These are phyloP conservation scores for Myxozyma mucilagina DNA, from an alignment of 805 yeast species.

Conservation along the genomic window DNA sequence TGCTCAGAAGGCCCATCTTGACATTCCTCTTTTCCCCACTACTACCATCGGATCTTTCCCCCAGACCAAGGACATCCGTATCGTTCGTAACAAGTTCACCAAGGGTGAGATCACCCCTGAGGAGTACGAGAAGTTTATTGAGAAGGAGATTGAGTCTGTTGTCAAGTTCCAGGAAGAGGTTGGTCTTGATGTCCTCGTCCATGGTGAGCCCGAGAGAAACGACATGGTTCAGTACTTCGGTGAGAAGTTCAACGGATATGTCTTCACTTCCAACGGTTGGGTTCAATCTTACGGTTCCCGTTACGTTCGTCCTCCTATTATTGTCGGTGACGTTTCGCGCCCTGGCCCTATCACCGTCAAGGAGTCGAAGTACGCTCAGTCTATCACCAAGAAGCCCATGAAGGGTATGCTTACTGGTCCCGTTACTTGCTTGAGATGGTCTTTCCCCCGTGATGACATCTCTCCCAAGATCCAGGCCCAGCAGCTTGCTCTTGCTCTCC, in stretches of 20 bases:
- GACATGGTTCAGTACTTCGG: constrained; percentile 99
- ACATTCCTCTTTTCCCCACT: constrained; percentile 98
- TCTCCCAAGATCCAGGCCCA: constrained; percentile 90
- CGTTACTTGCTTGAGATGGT: constrained; percentile 99
- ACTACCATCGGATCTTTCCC: constrained; percentile 99
- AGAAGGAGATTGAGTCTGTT: constrained; percentile 92
- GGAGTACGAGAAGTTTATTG: constrained; percentile 94
- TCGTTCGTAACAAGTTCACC: constrained; percentile 96
- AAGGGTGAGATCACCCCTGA: constrained; percentile 95
- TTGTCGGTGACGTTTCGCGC: constrained; percentile 99
- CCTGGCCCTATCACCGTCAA: constrained; percentile 98
- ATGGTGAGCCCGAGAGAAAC: constrained; percentile 99
- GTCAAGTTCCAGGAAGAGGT: constrained; percentile 99
- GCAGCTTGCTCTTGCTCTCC: constrained; percentile 95
- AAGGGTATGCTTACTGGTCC: constrained; percentile 99
- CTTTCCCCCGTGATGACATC: constrained; percentile 99
- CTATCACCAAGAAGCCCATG: constrained; percentile 91
- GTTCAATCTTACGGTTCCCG: constrained; percentile 99
- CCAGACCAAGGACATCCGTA: constrained; percentile 98
- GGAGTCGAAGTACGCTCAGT: constrained; percentile 99
- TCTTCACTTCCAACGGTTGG: constrained; percentile 99
- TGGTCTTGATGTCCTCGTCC: constrained; percentile 96
- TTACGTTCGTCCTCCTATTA: constrained; percentile 99
- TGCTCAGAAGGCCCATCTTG: constrained; percentile 82
- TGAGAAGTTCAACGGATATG: constrained; percentile 97